Base-by-base conservation (phyloP, 176 grass and related monocot species). In the Oryza brachyantha region DNA sequence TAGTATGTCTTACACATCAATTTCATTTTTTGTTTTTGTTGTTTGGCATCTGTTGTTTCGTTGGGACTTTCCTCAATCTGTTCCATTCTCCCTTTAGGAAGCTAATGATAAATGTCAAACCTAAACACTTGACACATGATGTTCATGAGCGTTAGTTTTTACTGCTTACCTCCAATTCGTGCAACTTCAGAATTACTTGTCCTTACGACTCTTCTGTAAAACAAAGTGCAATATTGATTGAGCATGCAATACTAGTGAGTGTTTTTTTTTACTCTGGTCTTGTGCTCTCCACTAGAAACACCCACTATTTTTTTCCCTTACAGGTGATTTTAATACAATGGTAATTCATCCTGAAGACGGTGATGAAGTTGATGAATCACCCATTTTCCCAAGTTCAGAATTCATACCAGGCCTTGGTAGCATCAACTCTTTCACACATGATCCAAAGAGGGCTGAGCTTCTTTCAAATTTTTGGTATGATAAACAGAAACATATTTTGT, bases 361-460 rank as follows among this genome's bases (percentile, higher is more conserved):
- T 5, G 83, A 99, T 31, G 88, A 95, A 79, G 70, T 74, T 37
- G 55, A 64, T 43, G 83, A 94, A 84, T 90, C 90, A 83, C 81
- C 92, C 73, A 71, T 86, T 65, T 92, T 80, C 34, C 74, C 74
- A 78, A 95, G 66, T 81, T 52, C 80, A 76, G 96, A 99, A 48
- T 99, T 91, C 57, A 99, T 99, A 80, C 92, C 92, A 36, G 92
- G 96, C 68, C 92, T 99, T 81, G 96, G 96, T 81, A 89, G 89
- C 85, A 95, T 99, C 38, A 91, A 74, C 48, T 99, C 92, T 65
- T 99, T 99, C 81, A 95, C 88, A 78, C 85, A 93, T 84, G 96
- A 99, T 87, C 78, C 88, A 80, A 89, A 77, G 81, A 90, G 84
- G 75, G 88, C 77, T 0, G 86, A 94, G 26, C 77, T 78, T 74